phyloP scores from a whole-genome alignment of 1,139 yeast species.

The Torulaspora pretoriensis region DNA sequence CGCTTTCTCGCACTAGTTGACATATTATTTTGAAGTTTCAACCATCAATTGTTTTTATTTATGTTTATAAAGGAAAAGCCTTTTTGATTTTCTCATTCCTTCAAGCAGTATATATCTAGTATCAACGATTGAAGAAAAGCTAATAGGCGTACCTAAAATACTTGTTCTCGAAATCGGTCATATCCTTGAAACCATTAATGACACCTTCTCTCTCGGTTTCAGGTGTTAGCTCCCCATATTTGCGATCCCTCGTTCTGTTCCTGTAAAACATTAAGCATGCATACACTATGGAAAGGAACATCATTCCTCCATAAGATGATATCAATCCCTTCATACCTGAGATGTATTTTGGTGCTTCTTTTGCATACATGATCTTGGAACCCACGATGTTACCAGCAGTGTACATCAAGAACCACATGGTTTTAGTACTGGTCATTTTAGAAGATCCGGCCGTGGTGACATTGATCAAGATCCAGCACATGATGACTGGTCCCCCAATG shows the following conservation, averaged over 20 bases:
- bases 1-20: no score
- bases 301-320: slow-evolving; percentile 19
- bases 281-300: slow-evolving; percentile 19
- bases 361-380: slow-evolving; percentile 50
- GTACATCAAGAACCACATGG: slow-evolving; percentile 47
- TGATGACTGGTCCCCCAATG: slow-evolving; percentile 44
- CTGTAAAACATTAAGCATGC: slow-evolving; percentile 17
- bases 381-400: slow-evolving; percentile 59
- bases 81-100: background rate
- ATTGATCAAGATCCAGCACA: slow-evolving; percentile 46
- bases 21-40: no score
- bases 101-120: no score
- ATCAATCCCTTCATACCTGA: slow-evolving; percentile 39
- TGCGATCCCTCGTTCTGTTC: slow-evolving; percentile 25
- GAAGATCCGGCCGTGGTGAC: slow-evolving; percentile 61
- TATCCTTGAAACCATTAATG: slow-evolving; percentile 37
- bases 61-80: background rate
- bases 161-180: slow-evolving; percentile 55
- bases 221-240: slow-evolving; percentile 18
- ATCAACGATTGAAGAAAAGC: no score
- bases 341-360: slow-evolving; percentile 49
- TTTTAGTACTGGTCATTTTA: slow-evolving; percentile 39
- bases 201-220: slow-evolving; percentile 20
- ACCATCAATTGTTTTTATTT: background rate
- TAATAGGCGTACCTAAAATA: slow-evolving; percentile 44